phyloP scores from a whole-genome alignment of 176 grass and related monocot species.

The Avena atlantica region DNA sequence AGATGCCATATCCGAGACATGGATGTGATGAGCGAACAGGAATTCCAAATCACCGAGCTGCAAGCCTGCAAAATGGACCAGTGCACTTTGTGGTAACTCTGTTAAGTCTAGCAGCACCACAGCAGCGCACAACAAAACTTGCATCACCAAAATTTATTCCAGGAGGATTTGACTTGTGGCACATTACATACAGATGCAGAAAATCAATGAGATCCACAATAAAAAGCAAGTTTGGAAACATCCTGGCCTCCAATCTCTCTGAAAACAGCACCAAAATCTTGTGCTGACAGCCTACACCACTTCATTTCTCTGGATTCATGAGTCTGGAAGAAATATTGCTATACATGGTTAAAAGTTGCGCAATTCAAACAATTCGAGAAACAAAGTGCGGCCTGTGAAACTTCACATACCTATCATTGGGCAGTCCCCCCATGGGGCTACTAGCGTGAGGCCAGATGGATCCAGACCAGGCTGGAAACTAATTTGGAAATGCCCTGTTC shows the following conservation, averaged over 20 bases:
- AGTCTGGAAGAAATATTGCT: not conserved
- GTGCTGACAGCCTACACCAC: not conserved
- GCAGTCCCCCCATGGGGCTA: not conserved
- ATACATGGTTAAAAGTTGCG: not conserved
- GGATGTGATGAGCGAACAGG: not conserved
- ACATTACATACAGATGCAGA: not conserved
- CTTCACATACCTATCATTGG: not conserved
- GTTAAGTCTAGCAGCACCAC: not conserved
- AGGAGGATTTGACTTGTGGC: no score
- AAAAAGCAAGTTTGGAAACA: not conserved
- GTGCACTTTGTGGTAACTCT: not conserved
- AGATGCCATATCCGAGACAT: not conserved
- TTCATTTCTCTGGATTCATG: not conserved
- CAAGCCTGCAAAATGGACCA: not conserved
- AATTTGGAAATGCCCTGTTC: no score
- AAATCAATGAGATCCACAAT: not conserved
- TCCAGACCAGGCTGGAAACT: no score
- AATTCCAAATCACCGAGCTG: not conserved
- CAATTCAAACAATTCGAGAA: not conserved
- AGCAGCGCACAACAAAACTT: not conserved
- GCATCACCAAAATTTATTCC: constrained; percentile 15
- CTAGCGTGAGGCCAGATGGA: no score
- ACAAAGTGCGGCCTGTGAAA: not conserved
- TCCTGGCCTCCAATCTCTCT: not conserved
- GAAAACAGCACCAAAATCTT: not conserved